These are phyloP conservation scores for Ceriops decandra DNA, from an alignment of 345 rosid species.

Conservation along the genomic window DNA sequence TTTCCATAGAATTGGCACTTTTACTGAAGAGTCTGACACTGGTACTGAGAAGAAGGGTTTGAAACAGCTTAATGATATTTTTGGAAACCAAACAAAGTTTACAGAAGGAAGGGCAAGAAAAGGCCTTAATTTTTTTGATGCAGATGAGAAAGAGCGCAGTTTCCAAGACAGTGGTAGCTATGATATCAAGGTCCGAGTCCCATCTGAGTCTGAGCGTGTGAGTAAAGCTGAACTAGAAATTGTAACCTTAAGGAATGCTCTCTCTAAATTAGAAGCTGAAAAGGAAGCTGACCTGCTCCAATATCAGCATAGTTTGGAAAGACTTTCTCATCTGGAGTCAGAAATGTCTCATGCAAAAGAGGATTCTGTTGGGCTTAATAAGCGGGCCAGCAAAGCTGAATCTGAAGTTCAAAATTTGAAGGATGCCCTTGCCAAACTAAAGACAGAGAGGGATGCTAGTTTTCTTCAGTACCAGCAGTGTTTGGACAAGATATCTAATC, in stretches of 20 bases:
- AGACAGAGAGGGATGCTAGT: constrained; percentile 56
- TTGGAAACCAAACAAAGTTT: constrained; percentile 33
- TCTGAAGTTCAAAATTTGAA: constrained; percentile 64
- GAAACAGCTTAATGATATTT: constrained; percentile 46
- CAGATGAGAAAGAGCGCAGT: constrained; percentile 42
- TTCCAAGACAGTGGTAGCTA: constrained; percentile 18
- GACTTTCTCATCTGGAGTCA: constrained; percentile 61
- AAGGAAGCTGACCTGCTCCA: constrained; percentile 71
- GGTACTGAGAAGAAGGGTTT: constrained; percentile 47
- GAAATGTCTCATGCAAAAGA: constrained; percentile 68
- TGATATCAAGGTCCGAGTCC: constrained; percentile 40
- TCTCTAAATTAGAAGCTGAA: constrained; percentile 81
- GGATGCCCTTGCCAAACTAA: constrained; percentile 55
- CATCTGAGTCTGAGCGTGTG: constrained; percentile 56
- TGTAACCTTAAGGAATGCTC: constrained; percentile 61
- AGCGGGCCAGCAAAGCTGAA: constrained; percentile 73
- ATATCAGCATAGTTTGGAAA: constrained; percentile 71
- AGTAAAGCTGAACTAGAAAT: constrained; percentile 76
- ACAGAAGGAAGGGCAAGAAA: constrained; percentile 64
- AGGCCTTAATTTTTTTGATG: constrained; percentile 65
- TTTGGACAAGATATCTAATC: constrained; percentile 56
- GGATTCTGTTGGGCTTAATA: constrained; percentile 53
- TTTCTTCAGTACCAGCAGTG: constrained; percentile 70
- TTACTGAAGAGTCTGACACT: constrained; percentile 56
- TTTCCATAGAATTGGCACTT: constrained; percentile 55